Evolutionary conservation across 495 filamentous ascomycete species (phyloP).

Genomic region (Chaetomium cochliodes): DNA sequence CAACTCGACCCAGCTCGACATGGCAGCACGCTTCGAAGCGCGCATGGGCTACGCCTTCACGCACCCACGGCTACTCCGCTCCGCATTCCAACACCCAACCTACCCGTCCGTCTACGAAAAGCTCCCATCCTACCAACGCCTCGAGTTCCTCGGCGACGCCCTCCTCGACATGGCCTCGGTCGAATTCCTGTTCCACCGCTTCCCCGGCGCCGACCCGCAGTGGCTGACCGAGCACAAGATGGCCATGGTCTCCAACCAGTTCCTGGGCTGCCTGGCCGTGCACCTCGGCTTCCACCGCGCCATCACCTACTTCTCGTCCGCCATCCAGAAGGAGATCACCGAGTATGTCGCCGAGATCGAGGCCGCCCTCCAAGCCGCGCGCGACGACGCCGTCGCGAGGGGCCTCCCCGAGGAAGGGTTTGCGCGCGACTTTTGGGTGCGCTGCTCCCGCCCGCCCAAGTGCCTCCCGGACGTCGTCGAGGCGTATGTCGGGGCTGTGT

Average conservation of each 20-base stretch:
- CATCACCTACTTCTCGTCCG: slow-evolving; percentile 59
- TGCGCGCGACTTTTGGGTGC: slow-evolving; percentile 77
- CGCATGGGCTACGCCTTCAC: slow-evolving; percentile 78
- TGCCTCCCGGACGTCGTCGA: slow-evolving; percentile 87
- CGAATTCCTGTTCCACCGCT: slow-evolving; percentile 71
- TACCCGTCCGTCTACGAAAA: slow-evolving; percentile 66
- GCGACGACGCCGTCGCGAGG: slow-evolving; percentile 44
- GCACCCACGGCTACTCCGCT: slow-evolving; percentile 72
- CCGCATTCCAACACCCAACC: slow-evolving; percentile 87
- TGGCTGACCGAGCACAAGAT: slow-evolving; percentile 99
- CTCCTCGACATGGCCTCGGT: slow-evolving; percentile 87
- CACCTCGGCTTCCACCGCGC: slow-evolving; percentile 73
- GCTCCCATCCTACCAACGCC: slow-evolving; percentile 84
- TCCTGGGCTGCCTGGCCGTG: slow-evolving; percentile 78
- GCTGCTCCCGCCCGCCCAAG: slow-evolving; percentile 72
- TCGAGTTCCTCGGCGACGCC: slow-evolving; percentile 92
- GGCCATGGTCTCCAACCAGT: slow-evolving; percentile 98
- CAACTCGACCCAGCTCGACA: slow-evolving; percentile 63
- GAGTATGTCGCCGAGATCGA: slow-evolving; percentile 69
- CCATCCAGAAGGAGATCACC: slow-evolving; percentile 61
- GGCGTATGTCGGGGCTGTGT: slow-evolving; percentile 84
- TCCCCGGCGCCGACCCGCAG: slow-evolving; percentile 81
- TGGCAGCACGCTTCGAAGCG: slow-evolving; percentile 62
- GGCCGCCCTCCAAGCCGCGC: slow-evolving; percentile 50
- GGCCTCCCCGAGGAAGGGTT: slow-evolving; percentile 42